phyloP scores from a whole-genome alignment of 805 yeast species.

The Zygosaccharomyces bailii region DNA sequence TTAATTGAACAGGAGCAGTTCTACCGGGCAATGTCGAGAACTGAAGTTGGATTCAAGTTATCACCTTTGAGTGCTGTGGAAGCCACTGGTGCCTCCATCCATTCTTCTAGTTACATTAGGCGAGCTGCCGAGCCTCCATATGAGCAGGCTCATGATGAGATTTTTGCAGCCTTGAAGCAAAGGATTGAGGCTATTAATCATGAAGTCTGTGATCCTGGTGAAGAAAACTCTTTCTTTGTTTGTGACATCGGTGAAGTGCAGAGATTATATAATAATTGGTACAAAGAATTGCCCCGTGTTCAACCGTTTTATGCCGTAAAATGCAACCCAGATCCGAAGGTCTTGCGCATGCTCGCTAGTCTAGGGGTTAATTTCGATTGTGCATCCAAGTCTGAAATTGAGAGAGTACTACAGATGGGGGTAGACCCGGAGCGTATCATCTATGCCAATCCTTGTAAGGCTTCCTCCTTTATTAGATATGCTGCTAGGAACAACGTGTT shows the following conservation, averaged over 20 bases:
- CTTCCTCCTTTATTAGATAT: constrained; percentile 72
- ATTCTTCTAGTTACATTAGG: neutral
- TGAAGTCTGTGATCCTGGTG: constrained; percentile 65
- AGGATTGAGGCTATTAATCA: constrained; percentile 47
- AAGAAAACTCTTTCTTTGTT: constrained; percentile 82
- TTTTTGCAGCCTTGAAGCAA: constrained; percentile 40
- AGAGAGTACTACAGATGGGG: constrained; percentile 57
- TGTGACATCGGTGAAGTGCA: constrained; percentile 76
- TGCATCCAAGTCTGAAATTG: constrained; percentile 85
- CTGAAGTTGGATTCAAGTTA: constrained; percentile 1
- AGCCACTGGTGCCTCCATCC: neutral
- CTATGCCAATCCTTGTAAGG: constrained; percentile 93
- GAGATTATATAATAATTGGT: constrained; percentile 65
- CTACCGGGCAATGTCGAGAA: constrained; percentile 3
- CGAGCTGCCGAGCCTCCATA: constrained; percentile 26
- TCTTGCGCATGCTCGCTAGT: constrained; percentile 53
- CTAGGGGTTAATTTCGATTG: constrained; percentile 85
- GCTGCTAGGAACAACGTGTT: constrained; percentile 56
- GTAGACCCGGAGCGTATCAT: constrained; percentile 64
- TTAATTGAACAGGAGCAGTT: neutral
- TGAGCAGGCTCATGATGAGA: constrained; percentile 32
- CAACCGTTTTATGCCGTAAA: constrained; percentile 93
- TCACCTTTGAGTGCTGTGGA: constrained; percentile 1
- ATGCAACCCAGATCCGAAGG: constrained; percentile 72
- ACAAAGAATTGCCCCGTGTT: constrained; percentile 59